Conservation (phyloP, 306 rosid genomes). For the Erythrophleum fordii region DNA sequence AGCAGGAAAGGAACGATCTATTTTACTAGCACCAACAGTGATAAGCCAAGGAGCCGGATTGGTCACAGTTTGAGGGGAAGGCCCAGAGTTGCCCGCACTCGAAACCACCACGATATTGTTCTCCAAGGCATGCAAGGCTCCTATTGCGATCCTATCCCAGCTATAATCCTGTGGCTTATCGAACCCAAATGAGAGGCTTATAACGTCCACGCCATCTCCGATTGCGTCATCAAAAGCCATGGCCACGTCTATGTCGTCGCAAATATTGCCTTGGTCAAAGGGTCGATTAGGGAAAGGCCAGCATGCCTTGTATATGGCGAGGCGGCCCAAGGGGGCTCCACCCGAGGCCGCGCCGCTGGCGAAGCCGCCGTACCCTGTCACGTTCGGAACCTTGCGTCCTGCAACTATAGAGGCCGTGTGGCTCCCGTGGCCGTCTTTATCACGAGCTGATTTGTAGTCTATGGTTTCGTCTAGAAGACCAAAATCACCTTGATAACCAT, state of each 20-base stretch:
- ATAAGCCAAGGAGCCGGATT: slow-evolving; percentile 86
- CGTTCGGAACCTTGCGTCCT: slow-evolving; percentile 59
- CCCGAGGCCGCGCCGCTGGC: slow-evolving; percentile 76
- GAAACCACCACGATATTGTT: slow-evolving; percentile 77
- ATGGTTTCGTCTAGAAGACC: slow-evolving; percentile 58
- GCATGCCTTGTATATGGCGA: slow-evolving; percentile 91
- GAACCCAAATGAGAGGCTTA: slow-evolving; percentile 76
- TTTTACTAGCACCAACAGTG: slow-evolving; percentile 81
- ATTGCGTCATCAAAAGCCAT: slow-evolving; percentile 93
- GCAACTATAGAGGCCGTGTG: slow-evolving; percentile 82
- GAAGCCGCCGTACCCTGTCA: neutral
- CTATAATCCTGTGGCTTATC: slow-evolving; percentile 43
- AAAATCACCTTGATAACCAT: neutral
- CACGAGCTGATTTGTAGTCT: slow-evolving; percentile 67
- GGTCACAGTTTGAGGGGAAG: slow-evolving; percentile 56
- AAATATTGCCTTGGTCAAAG: slow-evolving; percentile 59
- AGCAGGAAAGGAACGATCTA: slow-evolving; percentile 69
- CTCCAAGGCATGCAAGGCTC: slow-evolving; percentile 66
- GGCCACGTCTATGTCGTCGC: slow-evolving; percentile 69
- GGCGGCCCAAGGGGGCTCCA: slow-evolving; percentile 72
- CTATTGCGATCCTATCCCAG: slow-evolving; percentile 62
- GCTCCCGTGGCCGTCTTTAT: slow-evolving; percentile 63
- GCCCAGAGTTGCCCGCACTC: slow-evolving; percentile 86
- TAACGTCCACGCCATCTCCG: slow-evolving; percentile 74
- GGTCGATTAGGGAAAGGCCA: slow-evolving; percentile 63